Evolutionary conservation across 148 eudicot genomes (phyloP).

Genomic region (Rhododendron mucronatum): DNA sequence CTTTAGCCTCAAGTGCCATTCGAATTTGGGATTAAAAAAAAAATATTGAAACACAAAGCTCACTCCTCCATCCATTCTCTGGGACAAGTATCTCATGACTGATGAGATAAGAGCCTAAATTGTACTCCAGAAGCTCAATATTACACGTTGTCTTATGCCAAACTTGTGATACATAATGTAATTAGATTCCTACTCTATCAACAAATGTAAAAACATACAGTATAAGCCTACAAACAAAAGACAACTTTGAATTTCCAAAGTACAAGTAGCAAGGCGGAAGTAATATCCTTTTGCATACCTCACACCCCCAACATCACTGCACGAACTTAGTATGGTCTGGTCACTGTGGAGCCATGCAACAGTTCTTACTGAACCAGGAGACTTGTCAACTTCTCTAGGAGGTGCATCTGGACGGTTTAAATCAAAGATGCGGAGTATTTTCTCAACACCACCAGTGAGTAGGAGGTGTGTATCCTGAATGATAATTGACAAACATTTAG

Average conservation of each 20-base stretch:
- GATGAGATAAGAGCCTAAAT: neutral
- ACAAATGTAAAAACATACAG: neutral
- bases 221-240: neutral
- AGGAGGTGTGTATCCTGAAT: slow-evolving; percentile 61
- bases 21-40: neutral
- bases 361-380: slow-evolving; percentile 92
- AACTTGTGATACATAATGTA: neutral
- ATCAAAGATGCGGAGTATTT: slow-evolving; percentile 83
- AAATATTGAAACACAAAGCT: neutral
- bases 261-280: neutral
- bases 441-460: slow-evolving; percentile 91
- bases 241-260: neutral
- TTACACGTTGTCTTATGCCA: neutral
- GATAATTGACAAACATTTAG: neutral
- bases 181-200: neutral
- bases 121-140: neutral
- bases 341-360: slow-evolving; percentile 93
- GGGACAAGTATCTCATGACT: neutral
- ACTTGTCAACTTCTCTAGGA: slow-evolving; percentile 82
- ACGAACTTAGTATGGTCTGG: slow-evolving; percentile 88
- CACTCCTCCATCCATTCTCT: neutral
- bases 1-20: neutral
- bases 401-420: slow-evolving; percentile 85
- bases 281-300: slow-evolving; percentile 39
- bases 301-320: slow-evolving; percentile 84